Evolutionary conservation across 192 early-diverging fungal species (phyloP).

Genomic region (Oehlia diaphana): DNA sequence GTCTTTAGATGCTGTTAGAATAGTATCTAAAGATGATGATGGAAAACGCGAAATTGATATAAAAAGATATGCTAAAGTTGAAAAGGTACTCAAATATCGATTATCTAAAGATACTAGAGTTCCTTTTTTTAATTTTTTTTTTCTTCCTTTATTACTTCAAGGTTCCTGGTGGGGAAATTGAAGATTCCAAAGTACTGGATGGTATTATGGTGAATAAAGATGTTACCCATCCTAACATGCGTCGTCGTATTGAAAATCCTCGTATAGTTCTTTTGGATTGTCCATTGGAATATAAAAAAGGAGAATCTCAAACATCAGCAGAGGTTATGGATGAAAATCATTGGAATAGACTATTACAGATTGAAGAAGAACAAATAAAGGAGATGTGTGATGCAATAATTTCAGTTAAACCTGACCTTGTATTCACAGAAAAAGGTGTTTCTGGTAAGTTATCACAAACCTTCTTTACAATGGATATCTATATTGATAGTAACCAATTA

Average conservation of each 20-base stretch:
- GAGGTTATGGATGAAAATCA: slow-evolving; percentile 97
- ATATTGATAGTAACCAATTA: background rate
- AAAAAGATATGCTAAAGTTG: slow-evolving; percentile 96
- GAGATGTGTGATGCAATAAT: slow-evolving; percentile 95
- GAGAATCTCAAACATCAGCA: slow-evolving; percentile 98
- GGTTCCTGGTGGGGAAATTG: slow-evolving; percentile 98
- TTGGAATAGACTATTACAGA: slow-evolving; percentile 95
- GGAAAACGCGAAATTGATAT: slow-evolving; percentile 93
- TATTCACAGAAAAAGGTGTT: slow-evolving; percentile 99
- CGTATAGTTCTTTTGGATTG: slow-evolving; percentile 96
- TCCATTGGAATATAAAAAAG: slow-evolving; percentile 99
- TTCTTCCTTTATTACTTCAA: slow-evolving; percentile 28
- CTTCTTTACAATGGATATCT: too few relatives aligned
- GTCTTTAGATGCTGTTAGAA: slow-evolving; percentile 94
- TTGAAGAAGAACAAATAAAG: slow-evolving; percentile 99
- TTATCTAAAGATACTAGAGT: background rate
- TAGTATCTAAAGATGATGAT: slow-evolving; percentile 68
- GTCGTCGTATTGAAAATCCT: slow-evolving; percentile 94
- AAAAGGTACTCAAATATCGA: slow-evolving; percentile 67
- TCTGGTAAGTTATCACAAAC: slow-evolving; percentile 54
- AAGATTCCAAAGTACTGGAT: slow-evolving; percentile 91
- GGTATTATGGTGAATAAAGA: slow-evolving; percentile 99
- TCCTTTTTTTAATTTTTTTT: slow-evolving; percentile 12
- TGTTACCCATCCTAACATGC: slow-evolving; percentile 98
- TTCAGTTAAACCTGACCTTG: slow-evolving; percentile 93